A percentile compares a stretch with the other conserved stretches of the same genome.
Evolutionary conservation across 1,284 basidiomycete species (phyloP).

Genomic region (Rhodotorula sp.): DNA sequence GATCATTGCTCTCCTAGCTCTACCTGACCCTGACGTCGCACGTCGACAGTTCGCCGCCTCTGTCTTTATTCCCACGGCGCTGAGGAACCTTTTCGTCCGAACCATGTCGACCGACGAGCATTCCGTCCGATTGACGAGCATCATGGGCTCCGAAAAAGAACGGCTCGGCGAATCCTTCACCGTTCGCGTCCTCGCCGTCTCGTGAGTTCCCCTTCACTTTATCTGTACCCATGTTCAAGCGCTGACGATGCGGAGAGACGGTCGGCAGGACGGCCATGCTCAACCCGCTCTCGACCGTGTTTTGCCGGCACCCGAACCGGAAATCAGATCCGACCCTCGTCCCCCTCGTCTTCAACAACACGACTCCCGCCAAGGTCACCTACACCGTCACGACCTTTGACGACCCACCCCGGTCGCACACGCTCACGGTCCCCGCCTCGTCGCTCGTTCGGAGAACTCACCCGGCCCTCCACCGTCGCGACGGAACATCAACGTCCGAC

Average conservation of each 20-base stretch:
- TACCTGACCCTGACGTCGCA: conserved; percentile 45
- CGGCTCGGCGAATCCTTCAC: conserved; percentile 86
- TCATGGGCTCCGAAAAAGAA: conserved; percentile 47
- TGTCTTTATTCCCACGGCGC: conserved; percentile 37
- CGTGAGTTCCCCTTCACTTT: neutral
- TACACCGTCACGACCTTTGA: conserved; percentile 76
- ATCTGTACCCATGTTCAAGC: neutral
- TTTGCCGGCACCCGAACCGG: conserved; percentile 57
- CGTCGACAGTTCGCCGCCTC: conserved; percentile 48
- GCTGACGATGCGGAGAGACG: neutral
- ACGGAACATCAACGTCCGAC: conserved; percentile 53
- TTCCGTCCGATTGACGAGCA: conserved; percentile 49
- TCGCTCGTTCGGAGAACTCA: conserved; percentile 21
- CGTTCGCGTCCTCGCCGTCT: conserved; percentile 80
- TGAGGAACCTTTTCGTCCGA: conserved; percentile 56
- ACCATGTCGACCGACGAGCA: conserved; percentile 49
- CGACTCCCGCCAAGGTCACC: conserved; percentile 67
- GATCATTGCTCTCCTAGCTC: conserved; percentile 4
- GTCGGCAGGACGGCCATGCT: conserved; percentile 68
- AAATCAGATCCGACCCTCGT: conserved; percentile 58
- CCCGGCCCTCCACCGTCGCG: conserved; percentile 56
- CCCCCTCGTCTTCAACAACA: conserved; percentile 87
- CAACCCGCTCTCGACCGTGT: conserved; percentile 66
- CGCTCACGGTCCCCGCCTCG: conserved; percentile 41
- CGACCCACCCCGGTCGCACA: conserved; percentile 45